A percentile compares a stretch with the other conserved stretches of the same genome.
Conservation (phyloP, 192 early-diverging fungal species). For the Irineochytrium annulatum region DNA sequence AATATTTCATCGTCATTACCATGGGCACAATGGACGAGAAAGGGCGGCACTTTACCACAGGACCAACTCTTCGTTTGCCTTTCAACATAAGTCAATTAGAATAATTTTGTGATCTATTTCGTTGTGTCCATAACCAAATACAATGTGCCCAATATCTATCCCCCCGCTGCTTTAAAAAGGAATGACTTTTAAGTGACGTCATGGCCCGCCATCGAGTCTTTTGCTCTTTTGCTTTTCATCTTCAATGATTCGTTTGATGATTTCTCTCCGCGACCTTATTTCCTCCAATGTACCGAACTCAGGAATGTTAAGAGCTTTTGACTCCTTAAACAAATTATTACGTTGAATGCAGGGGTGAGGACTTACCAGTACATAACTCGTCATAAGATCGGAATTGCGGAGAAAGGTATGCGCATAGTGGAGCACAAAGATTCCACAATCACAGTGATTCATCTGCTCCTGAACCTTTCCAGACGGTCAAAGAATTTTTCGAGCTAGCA, state of each 20-base stretch:
- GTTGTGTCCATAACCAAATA: no score
- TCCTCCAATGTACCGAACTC: constrained; percentile 15
- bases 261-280: constrained; percentile 12
- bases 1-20: no score
- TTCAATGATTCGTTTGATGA: constrained; percentile 7
- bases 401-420: constrained; percentile 75
- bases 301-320: constrained; percentile 1
- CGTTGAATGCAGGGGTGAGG: background rate
- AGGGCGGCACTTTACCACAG: no score
- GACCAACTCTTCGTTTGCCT: no score
- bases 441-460: constrained; percentile 71
- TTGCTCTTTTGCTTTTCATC: constrained; percentile 1
- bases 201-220: no score
- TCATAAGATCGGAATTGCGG: constrained; percentile 30
- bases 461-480: constrained; percentile 44
- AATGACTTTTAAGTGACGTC: no score
- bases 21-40: no score
- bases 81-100: no score
- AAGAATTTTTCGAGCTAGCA: constrained; percentile 3
- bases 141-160: no score
- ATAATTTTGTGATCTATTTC: no score
- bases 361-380: constrained; percentile 8
- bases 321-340: background rate
- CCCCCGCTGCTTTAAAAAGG: no score
- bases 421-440: constrained; percentile 86